Evolutionary conservation across 805 yeast species (phyloP).

Genomic region (Yarrowia phangngaensis): DNA sequence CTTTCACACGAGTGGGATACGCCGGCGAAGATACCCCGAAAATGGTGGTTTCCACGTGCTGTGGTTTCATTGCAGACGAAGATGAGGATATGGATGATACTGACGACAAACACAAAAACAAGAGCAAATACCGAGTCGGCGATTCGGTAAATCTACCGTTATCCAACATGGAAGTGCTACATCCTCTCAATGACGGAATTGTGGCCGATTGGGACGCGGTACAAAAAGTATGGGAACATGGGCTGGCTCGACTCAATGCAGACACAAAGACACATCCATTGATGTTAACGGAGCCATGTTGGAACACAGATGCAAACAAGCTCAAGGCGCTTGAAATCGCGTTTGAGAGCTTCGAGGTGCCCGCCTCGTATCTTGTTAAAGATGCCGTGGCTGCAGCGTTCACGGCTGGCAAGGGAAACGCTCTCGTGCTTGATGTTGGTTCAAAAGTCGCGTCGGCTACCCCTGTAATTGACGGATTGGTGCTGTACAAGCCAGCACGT

Average conservation of each 20-base stretch:
- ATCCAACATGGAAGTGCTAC: constrained; percentile 29
- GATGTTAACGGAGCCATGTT: constrained; percentile 78
- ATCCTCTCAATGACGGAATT: constrained; percentile 33
- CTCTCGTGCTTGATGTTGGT: constrained; percentile 75
- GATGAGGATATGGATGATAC: constrained; percentile 25
- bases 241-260: constrained; percentile 52
- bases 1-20: constrained; percentile 75
- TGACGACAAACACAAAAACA: constrained; percentile 11
- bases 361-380: constrained; percentile 77
- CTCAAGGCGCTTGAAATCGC: constrained; percentile 65
- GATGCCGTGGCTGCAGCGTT: constrained; percentile 85
- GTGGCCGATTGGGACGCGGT: constrained; percentile 80
- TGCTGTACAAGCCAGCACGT: constrained; percentile 51
- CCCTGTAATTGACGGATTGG: constrained; percentile 35
- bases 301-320: constrained; percentile 70
- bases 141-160: constrained; percentile 30
- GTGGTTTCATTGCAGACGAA: constrained; percentile 26
- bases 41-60: constrained; percentile 54
- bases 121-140: constrained; percentile 30
- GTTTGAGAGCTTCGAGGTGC: constrained; percentile 64
- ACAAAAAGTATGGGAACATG: constrained; percentile 63
- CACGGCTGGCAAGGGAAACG: constrained; percentile 76
- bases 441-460: constrained; percentile 60
- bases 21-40: constrained; percentile 91
- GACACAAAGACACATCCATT: constrained; percentile 68